These are phyloP conservation scores for Lenzites betulinus DNA, from an alignment of 768 basidiomycete species.

Conservation along the genomic window DNA sequence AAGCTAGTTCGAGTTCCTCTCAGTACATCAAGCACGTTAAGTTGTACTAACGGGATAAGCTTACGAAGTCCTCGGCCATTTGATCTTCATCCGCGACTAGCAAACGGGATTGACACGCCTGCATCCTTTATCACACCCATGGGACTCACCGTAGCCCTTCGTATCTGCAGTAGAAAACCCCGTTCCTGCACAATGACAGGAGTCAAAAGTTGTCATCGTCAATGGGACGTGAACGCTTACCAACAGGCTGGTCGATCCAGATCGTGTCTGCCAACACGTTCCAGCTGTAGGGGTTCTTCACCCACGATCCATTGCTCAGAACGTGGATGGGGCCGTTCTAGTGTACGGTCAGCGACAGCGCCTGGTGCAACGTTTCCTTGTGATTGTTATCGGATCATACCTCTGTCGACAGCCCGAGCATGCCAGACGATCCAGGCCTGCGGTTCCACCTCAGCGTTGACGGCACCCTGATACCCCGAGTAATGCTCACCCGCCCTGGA, in stretches of 20 bases:
- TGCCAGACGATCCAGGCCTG: constrained; percentile 70
- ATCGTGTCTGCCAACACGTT: constrained; percentile 60
- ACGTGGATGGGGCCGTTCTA: constrained; percentile 73
- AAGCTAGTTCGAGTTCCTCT: constrained; percentile 43
- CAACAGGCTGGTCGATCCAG: constrained; percentile 74
- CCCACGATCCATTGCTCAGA: constrained; percentile 49
- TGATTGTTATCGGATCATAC: constrained; percentile 16
- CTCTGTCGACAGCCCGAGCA: constrained; percentile 63
- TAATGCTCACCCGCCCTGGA: constrained; percentile 61
- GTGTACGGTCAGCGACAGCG: background rate
- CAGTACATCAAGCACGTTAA: too few species aligned
- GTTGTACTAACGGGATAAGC: constrained; percentile 26
- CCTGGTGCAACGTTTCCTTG: too few species aligned
- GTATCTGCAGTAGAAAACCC: constrained; percentile 65
- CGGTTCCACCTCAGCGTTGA: too few species aligned
- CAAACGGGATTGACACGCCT: background rate
- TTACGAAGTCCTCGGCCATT: constrained; percentile 53
- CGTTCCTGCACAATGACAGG: constrained; percentile 36
- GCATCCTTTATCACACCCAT: background rate
- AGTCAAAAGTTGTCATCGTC: background rate
- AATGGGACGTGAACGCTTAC: background rate
- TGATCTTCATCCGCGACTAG: constrained; percentile 64
- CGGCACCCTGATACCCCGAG: too few species aligned
- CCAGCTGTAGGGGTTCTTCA: constrained; percentile 58
- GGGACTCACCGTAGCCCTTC: background rate